These are phyloP conservation scores for Sugiyamaella chiloensis DNA, from an alignment of 805 yeast genomes.

Conservation along the genomic window DNA sequence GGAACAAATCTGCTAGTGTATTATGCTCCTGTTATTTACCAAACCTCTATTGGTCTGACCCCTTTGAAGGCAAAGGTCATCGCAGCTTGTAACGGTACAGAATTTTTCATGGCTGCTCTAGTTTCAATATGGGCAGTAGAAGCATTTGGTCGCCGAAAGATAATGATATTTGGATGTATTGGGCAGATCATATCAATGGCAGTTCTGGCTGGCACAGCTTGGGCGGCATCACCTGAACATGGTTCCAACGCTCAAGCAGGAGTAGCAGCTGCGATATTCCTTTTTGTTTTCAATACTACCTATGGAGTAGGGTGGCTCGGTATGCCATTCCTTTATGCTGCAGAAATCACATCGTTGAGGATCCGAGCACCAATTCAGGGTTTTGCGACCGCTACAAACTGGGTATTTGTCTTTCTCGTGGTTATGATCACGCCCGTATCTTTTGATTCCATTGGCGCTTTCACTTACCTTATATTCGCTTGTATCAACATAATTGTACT, in stretches of 20 bases:
- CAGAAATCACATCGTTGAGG: slow-evolving; percentile 29
- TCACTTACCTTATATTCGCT: slow-evolving; percentile 37
- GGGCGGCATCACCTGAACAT: slow-evolving; percentile 38
- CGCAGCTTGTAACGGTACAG: slow-evolving; percentile 37
- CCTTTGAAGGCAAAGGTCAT: slow-evolving; percentile 41
- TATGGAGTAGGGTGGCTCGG: slow-evolving; percentile 25
- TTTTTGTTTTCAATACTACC: slow-evolving; percentile 45
- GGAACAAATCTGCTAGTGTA: slow-evolving; percentile 89
- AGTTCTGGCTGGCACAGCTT: slow-evolving; percentile 22
- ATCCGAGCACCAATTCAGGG: slow-evolving; percentile 60
- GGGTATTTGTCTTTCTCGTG: slow-evolving; percentile 73
- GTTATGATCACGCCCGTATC: slow-evolving; percentile 74
- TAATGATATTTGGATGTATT: slow-evolving; percentile 56
- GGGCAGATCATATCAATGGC: slow-evolving; percentile 47
- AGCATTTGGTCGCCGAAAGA: slow-evolving; percentile 58
- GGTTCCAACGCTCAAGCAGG: slow-evolving; percentile 62
- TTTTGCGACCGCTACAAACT: slow-evolving; percentile 70
- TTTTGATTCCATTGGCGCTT: slow-evolving; percentile 33
- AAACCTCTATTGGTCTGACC: slow-evolving; percentile 51
- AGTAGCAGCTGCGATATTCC: slow-evolving; percentile 44
- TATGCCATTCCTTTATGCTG: slow-evolving; percentile 37
- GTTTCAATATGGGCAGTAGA: slow-evolving; percentile 55
- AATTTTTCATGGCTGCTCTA: slow-evolving; percentile 48
- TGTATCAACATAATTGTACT: slow-evolving; percentile 30
- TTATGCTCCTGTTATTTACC: slow-evolving; percentile 81